Percentiles rank a stretch among this genome's conserved stretches.
phyloP scores from a whole-genome alignment of 1,284 basidiomycete species.

The Trichosporon asahii region DNA sequence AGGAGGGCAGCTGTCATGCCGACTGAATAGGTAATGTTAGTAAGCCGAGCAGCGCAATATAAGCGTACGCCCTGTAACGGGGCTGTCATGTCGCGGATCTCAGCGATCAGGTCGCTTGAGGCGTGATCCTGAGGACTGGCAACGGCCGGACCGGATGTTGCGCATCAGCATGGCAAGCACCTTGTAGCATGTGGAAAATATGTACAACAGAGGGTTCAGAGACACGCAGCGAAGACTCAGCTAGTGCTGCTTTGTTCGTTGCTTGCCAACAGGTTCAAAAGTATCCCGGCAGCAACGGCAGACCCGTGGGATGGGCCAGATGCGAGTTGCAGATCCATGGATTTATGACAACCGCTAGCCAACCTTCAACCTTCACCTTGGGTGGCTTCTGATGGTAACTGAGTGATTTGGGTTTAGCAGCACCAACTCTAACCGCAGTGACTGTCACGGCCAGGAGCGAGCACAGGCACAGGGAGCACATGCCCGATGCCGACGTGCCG shows the following conservation, averaged over 20 bases:
- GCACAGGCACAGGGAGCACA: background rate
- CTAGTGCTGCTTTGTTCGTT: background rate
- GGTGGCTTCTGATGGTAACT: background rate
- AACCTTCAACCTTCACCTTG: conserved; percentile 2
- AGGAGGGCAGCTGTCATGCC: background rate
- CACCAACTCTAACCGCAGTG: background rate
- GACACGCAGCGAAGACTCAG: background rate
- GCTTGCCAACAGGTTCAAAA: background rate
- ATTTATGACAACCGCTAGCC: background rate
- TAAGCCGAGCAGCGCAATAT: background rate
- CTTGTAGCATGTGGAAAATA: background rate
- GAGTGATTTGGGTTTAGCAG: background rate
- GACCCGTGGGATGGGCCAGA: background rate
- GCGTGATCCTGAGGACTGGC: background rate
- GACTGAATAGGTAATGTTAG: conserved; percentile 7
- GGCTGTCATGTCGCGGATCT: background rate
- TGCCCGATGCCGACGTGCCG: background rate
- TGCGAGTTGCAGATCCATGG: background rate
- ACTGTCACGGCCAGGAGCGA: background rate
- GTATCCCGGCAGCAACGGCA: background rate
- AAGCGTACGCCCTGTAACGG: background rate
- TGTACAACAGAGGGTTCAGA: background rate
- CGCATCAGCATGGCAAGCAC: background rate
- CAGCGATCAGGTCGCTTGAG: background rate
- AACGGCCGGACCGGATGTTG: no score